Base-by-base conservation (phyloP, 78 protist genomes). In the Dictyostelium firmibasis region DNA sequence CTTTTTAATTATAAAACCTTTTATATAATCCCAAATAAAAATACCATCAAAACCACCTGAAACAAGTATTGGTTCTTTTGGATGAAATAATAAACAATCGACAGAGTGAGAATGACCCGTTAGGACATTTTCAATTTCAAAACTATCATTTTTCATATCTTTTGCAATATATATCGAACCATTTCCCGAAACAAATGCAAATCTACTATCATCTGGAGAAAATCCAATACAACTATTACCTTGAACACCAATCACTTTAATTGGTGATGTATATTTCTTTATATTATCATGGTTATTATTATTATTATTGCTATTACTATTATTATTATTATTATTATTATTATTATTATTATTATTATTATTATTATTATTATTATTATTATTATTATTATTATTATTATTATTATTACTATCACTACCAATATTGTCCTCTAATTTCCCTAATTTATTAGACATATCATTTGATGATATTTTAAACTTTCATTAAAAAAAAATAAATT, bases 11-110 rank as follows among this genome's bases (percentile, higher is more conserved):
- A 76, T 76, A 41, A 76, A 76, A 43, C 83, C 83, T 41, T 35
- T 41, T 38, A 76, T 6, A n/a, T 41, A 76, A 41, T 76, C 83
- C 83, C 83, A 76, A 76, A 76, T 41, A 41, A 76, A 35, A 2
- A 76, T 38, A 76, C 83, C 83, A n/a, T 76, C 83, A 41, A 76
- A 76, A 36, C 83, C 83, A 41, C 83, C 83, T 43, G 44, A 29
- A n/a, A 76, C 57, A n/a, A 76, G 29, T n/a, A 76, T 38, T 29
- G 62, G 44, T 1, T 76, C 60, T 41, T 23, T 76, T 76, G 83
- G 83, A 76, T 76, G 83, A 76, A 76, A 76, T 41, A 76, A 41
- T 23, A 76, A n/a, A 76, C 83, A 76, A 43, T 76, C 43, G 4
- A 76, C 83, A 43, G 47, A 14, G 41, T 33, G 44, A 4, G 44